Percentiles rank a stretch among this genome's conserved stretches.
These are phyloP conservation scores for Hortaea werneckii DNA, from an alignment of 2,329 filamentous ascomycete genomes.

Conservation along the genomic window DNA sequence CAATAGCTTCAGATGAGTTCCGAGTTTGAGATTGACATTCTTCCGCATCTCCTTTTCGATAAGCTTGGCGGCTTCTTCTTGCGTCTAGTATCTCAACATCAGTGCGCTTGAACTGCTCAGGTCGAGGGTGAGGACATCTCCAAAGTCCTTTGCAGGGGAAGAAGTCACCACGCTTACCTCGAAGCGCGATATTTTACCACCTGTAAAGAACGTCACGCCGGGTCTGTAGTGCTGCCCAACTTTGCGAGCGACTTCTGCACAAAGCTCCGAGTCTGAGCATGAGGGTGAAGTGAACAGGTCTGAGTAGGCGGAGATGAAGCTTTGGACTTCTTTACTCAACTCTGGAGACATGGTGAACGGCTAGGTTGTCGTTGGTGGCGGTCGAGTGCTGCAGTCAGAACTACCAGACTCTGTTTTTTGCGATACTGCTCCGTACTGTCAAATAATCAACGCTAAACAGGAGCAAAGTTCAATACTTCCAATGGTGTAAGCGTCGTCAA, in stretches of 20 bases:
- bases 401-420: no score
- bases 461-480: no score
- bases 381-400: no score
- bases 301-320: constrained; percentile 5
- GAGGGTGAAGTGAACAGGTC: constrained; percentile 7
- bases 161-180: constrained; percentile 1
- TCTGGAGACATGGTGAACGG: neutral
- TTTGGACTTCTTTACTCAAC: constrained; percentile 1
- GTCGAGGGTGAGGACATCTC: neutral
- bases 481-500: no score
- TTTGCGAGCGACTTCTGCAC: constrained; percentile 1
- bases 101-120: neutral
- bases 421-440: no score
- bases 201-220: constrained; percentile 8
- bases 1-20: constrained; percentile 5
- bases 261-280: constrained; percentile 1
- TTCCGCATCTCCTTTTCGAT: constrained; percentile 9
- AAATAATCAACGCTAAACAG: no score
- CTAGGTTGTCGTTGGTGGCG: neutral
- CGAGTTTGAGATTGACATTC: constrained; percentile 5
- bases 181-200: constrained; percentile 6
- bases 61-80: constrained; percentile 4
- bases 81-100: neutral
- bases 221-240: constrained; percentile 5
- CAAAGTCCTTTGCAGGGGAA: no score